phyloP scores from a whole-genome alignment of 345 rosid species.

The Brassica nigra region DNA sequence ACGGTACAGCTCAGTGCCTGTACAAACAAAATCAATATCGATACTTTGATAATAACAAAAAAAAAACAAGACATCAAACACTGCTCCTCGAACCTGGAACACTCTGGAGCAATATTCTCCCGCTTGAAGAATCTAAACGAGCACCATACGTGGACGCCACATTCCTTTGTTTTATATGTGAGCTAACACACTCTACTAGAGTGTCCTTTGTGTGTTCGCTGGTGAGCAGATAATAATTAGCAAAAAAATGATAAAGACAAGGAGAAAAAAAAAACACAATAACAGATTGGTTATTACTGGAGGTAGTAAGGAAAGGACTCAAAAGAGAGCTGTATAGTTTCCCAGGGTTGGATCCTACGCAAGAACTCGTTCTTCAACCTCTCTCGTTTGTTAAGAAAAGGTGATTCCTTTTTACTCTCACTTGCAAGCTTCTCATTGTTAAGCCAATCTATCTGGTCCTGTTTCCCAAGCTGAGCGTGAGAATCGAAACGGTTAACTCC shows the following conservation, averaged over 20 bases:
- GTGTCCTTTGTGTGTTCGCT: slow-evolving; percentile 75
- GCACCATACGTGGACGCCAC: slow-evolving; percentile 61
- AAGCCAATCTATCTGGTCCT: slow-evolving; percentile 96
- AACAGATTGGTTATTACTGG: slow-evolving; percentile 52
- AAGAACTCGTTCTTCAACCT: slow-evolving; percentile 73
- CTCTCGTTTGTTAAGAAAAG: slow-evolving; percentile 72
- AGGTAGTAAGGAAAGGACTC: slow-evolving; percentile 85
- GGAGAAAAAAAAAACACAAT: not conserved
- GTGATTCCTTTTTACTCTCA: slow-evolving; percentile 72
- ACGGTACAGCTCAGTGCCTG: slow-evolving; percentile 92
- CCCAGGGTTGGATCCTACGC: slow-evolving; percentile 90
- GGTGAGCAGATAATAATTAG: slow-evolving; percentile 14
- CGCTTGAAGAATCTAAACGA: slow-evolving; percentile 77
- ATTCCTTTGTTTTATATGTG: slow-evolving; percentile 74
- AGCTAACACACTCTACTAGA: slow-evolving; percentile 80
- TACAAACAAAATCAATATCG: slow-evolving; percentile 8
- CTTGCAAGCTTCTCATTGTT: slow-evolving; percentile 68
- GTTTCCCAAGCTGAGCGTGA: slow-evolving; percentile 75
- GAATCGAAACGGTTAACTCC: slow-evolving; percentile 49
- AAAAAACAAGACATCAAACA: not conserved
- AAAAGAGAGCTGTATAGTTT: slow-evolving; percentile 83
- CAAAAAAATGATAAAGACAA: not conserved
- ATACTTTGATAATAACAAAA: slow-evolving; percentile 9
- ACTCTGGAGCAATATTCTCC: slow-evolving; percentile 89
- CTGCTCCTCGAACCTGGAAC: slow-evolving; percentile 63